Percentiles rank a stretch among this genome's conserved stretches.
Evolutionary conservation across 441 rosid genomes (phyloP).

Genomic region (Gossypium trilobum): DNA sequence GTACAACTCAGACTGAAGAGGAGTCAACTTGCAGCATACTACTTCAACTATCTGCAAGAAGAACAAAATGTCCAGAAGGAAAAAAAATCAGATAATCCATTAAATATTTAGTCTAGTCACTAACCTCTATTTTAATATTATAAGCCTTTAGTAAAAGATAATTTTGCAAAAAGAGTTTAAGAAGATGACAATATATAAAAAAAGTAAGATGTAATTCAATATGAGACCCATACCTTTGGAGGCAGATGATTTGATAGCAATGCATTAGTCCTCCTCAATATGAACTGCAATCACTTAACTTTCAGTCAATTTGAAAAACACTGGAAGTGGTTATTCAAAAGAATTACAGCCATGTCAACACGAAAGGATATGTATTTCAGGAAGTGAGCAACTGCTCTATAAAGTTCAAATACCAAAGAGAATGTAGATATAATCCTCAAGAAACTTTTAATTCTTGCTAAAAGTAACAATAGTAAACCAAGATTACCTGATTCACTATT

Average conservation of each 20-base stretch:
- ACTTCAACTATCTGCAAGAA: constrained; percentile 83
- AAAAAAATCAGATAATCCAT: background rate
- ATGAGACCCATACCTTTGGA: constrained; percentile 61
- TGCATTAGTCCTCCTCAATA: constrained; percentile 90
- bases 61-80: constrained; percentile 19
- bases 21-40: constrained; percentile 93
- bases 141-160: background rate
- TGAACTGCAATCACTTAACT: constrained; percentile 56
- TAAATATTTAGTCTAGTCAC: background rate
- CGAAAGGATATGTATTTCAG: background rate
- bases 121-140: background rate
- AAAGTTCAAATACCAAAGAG: constrained; percentile 2
- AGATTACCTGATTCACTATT: constrained; percentile 83
- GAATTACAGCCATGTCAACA: background rate
- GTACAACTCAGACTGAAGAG: constrained; percentile 75
- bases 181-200: background rate
- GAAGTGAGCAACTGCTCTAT: background rate
- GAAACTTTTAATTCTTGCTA: constrained; percentile 7
- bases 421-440: constrained; percentile 5
- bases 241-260: constrained; percentile 94
- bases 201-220: background rate
- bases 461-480: constrained; percentile 11
- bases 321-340: background rate
- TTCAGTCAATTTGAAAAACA: constrained; percentile 16
- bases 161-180: background rate